phyloP scores from a whole-genome alignment of 1,284 basidiomycete species.

The Inonotus obliquus region DNA sequence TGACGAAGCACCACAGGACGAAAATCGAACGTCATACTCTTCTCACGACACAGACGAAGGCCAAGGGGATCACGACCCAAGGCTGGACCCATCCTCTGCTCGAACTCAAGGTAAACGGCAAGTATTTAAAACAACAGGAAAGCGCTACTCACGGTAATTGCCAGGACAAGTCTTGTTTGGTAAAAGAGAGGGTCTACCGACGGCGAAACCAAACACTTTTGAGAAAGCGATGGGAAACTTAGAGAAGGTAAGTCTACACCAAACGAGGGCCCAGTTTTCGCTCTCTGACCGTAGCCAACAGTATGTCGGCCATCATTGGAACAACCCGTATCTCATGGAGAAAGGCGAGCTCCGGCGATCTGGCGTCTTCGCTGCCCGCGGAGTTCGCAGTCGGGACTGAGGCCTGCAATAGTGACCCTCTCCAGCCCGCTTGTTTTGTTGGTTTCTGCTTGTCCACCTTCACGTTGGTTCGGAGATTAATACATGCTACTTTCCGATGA shows the following conservation, averaged over 20 bases:
- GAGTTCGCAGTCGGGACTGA: background rate
- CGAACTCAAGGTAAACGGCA: background rate
- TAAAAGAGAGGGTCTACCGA: background rate
- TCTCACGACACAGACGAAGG: background rate
- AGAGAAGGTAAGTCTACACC: constrained; percentile 4
- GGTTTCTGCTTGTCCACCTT: too few species aligned
- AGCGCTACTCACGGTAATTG: background rate
- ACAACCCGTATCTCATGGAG: background rate
- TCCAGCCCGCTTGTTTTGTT: too few species aligned
- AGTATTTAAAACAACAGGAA: background rate
- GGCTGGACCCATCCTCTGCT: background rate
- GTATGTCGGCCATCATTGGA: constrained; percentile 1
- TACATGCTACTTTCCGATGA: too few species aligned
- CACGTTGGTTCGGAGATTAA: too few species aligned
- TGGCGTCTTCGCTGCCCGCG: background rate
- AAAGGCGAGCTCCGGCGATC: constrained; percentile 6
- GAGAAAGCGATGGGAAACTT: background rate
- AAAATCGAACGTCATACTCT: background rate
- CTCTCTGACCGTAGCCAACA: background rate
- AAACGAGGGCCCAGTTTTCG: background rate
- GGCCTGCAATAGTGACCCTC: too few species aligned
- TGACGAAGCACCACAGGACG: background rate
- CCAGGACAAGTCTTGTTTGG: background rate
- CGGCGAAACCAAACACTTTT: background rate
- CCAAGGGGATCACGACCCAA: background rate